A percentile compares a stretch with the other conserved stretches of the same genome.
phyloP scores from a whole-genome alignment of 2,329 filamentous ascomycete genomes.

The Mollisiaceae sp. region DNA sequence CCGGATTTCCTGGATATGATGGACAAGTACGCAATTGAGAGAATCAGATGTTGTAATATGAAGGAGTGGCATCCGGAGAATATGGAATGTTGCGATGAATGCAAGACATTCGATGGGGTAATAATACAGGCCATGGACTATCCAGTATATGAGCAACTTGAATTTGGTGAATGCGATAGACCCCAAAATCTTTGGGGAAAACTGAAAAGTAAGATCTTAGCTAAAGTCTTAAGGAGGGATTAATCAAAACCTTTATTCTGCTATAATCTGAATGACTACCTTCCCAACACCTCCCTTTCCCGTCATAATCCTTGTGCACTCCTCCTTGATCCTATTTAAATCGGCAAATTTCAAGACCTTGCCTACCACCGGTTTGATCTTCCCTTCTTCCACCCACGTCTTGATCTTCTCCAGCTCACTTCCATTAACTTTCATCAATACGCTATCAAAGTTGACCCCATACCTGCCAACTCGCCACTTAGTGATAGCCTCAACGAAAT shows the following conservation, averaged over 20 bases:
- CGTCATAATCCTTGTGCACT: slow-evolving; percentile 43
- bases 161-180: too few relatives aligned
- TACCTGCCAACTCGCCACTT: background rate
- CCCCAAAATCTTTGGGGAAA: too few relatives aligned
- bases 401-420: slow-evolving; percentile 42
- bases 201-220: too few relatives aligned
- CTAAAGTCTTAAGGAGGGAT: too few relatives aligned
- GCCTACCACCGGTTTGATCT: slow-evolving; percentile 43
- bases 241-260: background rate
- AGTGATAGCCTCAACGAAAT: background rate
- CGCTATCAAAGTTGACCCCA: slow-evolving; percentile 9
- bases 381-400: slow-evolving; percentile 36
- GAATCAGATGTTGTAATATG: too few relatives aligned
- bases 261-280: slow-evolving; percentile 40
- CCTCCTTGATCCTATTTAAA: slow-evolving; percentile 44
- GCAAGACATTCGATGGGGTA: too few relatives aligned
- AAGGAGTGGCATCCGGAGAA: too few relatives aligned
- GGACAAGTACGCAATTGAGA: too few relatives aligned
- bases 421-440: slow-evolving; percentile 40
- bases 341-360: slow-evolving; percentile 41
- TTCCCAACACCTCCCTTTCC: slow-evolving; percentile 48
- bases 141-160: too few relatives aligned
- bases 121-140: too few relatives aligned
- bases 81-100: too few relatives aligned
- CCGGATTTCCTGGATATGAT: too few relatives aligned